Conservation (phyloP, 352 stramenopile genomes). For the Phytophthora foliorum region DNA sequence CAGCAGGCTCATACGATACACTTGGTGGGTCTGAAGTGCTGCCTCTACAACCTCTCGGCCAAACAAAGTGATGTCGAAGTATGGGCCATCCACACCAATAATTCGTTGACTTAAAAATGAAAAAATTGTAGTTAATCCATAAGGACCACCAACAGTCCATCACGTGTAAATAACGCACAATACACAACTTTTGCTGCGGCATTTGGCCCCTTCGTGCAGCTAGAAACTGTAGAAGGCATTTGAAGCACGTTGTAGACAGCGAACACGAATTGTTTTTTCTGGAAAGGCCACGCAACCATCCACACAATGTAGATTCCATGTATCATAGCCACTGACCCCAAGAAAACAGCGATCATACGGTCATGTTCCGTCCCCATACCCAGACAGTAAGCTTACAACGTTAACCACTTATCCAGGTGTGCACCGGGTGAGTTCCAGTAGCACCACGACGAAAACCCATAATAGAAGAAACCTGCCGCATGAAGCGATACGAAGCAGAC, state of each 20-base stretch:
- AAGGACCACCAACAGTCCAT: constrained; percentile 28
- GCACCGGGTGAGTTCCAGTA: constrained; percentile 33
- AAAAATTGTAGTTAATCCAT: too few species aligned
- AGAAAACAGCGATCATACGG: constrained; percentile 11
- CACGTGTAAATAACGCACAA: constrained; percentile 13
- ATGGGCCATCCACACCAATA: constrained; percentile 30
- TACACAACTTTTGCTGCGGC: constrained; percentile 1
- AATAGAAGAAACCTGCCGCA: constrained; percentile 16
- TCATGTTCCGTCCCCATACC: constrained; percentile 21
- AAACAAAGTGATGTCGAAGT: constrained; percentile 37
- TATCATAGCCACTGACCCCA: constrained; percentile 5
- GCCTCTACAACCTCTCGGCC: constrained; percentile 30
- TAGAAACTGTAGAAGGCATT: not conserved
- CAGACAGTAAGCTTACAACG: constrained; percentile 16
- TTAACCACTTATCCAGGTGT: constrained; percentile 22
- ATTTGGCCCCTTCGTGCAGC: not conserved
- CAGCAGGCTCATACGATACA: constrained; percentile 35
- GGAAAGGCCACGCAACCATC: constrained; percentile 35
- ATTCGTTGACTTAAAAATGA: too few species aligned
- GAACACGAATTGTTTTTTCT: constrained; percentile 30
- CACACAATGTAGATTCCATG: constrained; percentile 22
- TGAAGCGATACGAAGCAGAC: constrained; percentile 21
- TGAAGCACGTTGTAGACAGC: constrained; percentile 20
- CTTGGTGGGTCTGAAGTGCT: constrained; percentile 31
- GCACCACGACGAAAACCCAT: constrained; percentile 22